Conservation (phyloP, 1,284 basidiomycete genomes). For the Ustilago trichophora region DNA sequence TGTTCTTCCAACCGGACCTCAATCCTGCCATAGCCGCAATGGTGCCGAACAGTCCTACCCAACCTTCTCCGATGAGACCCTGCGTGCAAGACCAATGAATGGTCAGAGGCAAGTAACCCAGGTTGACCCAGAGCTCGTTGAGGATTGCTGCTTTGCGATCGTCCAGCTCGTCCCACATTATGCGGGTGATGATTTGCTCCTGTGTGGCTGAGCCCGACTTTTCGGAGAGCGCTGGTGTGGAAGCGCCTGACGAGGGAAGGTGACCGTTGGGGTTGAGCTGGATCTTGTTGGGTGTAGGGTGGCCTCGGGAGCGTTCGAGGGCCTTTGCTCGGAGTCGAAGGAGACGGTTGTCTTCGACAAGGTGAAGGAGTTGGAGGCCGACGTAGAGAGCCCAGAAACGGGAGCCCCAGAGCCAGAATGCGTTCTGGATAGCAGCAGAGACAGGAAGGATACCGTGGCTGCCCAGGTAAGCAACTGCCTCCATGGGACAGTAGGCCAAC, state of each 20-base stretch:
- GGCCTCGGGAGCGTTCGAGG: conserved; percentile 60
- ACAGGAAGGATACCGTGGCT: conserved; percentile 59
- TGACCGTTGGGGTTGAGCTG: conserved; percentile 29
- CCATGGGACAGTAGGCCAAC: conserved; percentile 65
- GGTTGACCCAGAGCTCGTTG: conserved; percentile 78
- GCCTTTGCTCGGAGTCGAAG: conserved; percentile 62
- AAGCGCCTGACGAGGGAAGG: not conserved
- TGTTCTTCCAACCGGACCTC: conserved; percentile 58
- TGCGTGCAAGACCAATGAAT: conserved; percentile 74
- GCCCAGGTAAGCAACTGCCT: conserved; percentile 64
- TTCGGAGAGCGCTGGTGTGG: no score
- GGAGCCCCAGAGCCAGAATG: conserved; percentile 56
- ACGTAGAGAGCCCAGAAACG: conserved; percentile 65
- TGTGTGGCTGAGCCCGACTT: conserved; percentile 34
- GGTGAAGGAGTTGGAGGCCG: conserved; percentile 60
- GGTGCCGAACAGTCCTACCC: conserved; percentile 65
- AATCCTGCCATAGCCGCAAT: conserved; percentile 61
- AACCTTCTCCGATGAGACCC: conserved; percentile 58
- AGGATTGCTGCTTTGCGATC: conserved; percentile 76
- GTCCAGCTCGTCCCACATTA: conserved; percentile 62
- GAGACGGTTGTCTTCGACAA: conserved; percentile 64
- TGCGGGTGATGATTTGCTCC: conserved; percentile 57
- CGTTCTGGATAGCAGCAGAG: conserved; percentile 47
- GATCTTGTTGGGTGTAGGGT: conserved; percentile 52
- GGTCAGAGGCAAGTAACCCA: conserved; percentile 80